Conservation (phyloP, 2,329 filamentous ascomycete species). For the Phaeomoniella chlamydospora region DNA sequence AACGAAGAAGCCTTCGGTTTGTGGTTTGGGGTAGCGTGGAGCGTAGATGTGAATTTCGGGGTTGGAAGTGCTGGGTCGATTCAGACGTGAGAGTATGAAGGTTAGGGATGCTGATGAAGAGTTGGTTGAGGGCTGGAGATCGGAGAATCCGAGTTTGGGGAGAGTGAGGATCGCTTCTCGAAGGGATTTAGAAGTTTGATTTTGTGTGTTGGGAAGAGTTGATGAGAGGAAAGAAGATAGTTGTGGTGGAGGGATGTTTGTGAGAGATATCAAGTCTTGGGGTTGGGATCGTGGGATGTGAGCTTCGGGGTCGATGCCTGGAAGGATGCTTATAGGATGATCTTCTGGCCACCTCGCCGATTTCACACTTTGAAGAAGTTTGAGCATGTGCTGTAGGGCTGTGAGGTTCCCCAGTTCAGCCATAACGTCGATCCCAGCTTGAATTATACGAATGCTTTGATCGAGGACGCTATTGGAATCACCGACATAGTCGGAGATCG, state of each 20-base stretch:
- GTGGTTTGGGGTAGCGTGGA: conserved; percentile 81
- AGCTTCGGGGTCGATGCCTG: conserved; percentile 37
- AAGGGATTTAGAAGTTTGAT: conserved; percentile 18
- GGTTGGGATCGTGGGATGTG: background rate
- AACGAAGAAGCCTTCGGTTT: conserved; percentile 88
- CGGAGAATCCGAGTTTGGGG: conserved; percentile 52
- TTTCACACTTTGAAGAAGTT: conserved; percentile 81
- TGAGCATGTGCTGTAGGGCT: conserved; percentile 68
- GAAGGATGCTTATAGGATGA: conserved; percentile 62
- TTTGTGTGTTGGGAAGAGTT: conserved; percentile 14
- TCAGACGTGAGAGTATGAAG: conserved; percentile 51
- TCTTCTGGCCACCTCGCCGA: conserved; percentile 83
- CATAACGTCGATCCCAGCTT: conserved; percentile 86
- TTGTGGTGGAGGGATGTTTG: conserved; percentile 2
- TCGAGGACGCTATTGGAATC: conserved; percentile 82
- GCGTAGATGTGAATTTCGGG: conserved; percentile 66
- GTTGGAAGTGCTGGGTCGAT: conserved; percentile 33
- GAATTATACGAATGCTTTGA: conserved; percentile 91
- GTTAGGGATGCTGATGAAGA: conserved; percentile 11
- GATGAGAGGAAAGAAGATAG: conserved; percentile 11
- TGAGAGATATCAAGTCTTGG: background rate
- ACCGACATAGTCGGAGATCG: conserved; percentile 93
- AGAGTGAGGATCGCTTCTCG: conserved; percentile 49
- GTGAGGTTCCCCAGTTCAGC: conserved; percentile 61
- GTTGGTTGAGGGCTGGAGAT: conserved; percentile 29